phyloP scores from a whole-genome alignment of 805 yeast species.

The Metschnikowia kofuensis region DNA sequence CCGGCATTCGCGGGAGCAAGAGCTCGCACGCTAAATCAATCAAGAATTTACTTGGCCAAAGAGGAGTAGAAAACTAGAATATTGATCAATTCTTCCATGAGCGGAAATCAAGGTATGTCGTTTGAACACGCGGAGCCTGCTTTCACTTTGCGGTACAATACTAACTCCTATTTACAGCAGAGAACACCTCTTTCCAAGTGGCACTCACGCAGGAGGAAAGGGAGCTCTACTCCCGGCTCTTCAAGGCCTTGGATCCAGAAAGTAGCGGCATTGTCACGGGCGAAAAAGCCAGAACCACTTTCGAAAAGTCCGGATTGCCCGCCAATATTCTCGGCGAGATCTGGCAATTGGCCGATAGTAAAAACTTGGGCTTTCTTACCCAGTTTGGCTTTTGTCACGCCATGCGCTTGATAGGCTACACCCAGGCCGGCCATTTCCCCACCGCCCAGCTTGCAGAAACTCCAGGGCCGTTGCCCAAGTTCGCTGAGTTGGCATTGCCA shows the following conservation, averaged over 20 bases:
- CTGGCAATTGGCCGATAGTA: slow-evolving; percentile 93
- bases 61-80: too few relatives aligned
- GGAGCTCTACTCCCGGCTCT: slow-evolving; percentile 66
- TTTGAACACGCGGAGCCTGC: not conserved
- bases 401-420: slow-evolving; percentile 83
- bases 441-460: slow-evolving; percentile 49
- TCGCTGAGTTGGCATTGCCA: slow-evolving; percentile 33
- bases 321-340: slow-evolving; percentile 79
- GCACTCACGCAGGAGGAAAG: slow-evolving; percentile 74
- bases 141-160: not conserved
- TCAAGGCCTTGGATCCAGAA: slow-evolving; percentile 76
- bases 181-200: slow-evolving; percentile 34
- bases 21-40: not conserved
- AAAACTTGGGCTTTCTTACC: slow-evolving; percentile 79
- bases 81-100: not conserved
- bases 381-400: slow-evolving; percentile 81
- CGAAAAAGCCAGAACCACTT: slow-evolving; percentile 73
- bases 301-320: slow-evolving; percentile 83
- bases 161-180: slow-evolving; percentile 4
- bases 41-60: too few relatives aligned
- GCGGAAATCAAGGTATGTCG: slow-evolving; percentile 1
- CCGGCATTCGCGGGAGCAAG: not conserved
- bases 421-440: slow-evolving; percentile 67
- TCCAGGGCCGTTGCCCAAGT: slow-evolving; percentile 66
- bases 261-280: slow-evolving; percentile 83